Conservation (phyloP, 2,329 filamentous ascomycete species). For the Verticillium nubilum region DNA sequence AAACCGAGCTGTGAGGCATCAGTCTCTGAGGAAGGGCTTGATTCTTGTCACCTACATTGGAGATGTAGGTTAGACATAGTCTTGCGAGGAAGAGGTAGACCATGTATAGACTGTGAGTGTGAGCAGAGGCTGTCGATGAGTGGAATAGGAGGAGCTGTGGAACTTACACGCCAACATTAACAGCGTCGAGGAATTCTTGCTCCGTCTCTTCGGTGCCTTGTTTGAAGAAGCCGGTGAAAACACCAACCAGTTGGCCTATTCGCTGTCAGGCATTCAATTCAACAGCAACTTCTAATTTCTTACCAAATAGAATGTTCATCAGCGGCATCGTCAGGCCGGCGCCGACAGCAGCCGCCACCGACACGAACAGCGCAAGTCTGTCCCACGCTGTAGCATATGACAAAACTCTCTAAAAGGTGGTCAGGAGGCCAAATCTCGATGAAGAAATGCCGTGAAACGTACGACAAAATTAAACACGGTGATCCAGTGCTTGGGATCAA, state of each 20-base stretch:
- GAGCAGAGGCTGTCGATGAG: neutral
- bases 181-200: constrained; percentile 6
- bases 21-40: neutral
- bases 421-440: neutral
- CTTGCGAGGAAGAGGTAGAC: constrained; percentile 27
- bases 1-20: constrained; percentile 30
- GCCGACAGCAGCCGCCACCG: constrained; percentile 23
- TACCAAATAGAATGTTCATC: constrained; percentile 31
- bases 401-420: constrained; percentile 14
- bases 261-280: neutral
- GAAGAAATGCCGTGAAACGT: neutral
- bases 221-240: constrained; percentile 20
- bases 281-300: neutral
- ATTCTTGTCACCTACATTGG: constrained; percentile 14
- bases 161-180: constrained; percentile 15
- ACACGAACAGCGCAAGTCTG: constrained; percentile 20
- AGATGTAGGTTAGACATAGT: constrained; percentile 23
- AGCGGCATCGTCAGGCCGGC: constrained; percentile 27
- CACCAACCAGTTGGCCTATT: constrained; percentile 18
- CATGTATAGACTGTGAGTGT: constrained; percentile 22
- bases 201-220: constrained; percentile 6
- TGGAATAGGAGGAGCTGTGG: neutral
- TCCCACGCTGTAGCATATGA: constrained; percentile 25
- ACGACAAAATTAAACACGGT: constrained; percentile 10
- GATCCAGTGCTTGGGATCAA: constrained; percentile 4